Evolutionary conservation across 2,329 filamentous ascomycete genomes (phyloP).

Genomic region (Colletotrichum sp.): DNA sequence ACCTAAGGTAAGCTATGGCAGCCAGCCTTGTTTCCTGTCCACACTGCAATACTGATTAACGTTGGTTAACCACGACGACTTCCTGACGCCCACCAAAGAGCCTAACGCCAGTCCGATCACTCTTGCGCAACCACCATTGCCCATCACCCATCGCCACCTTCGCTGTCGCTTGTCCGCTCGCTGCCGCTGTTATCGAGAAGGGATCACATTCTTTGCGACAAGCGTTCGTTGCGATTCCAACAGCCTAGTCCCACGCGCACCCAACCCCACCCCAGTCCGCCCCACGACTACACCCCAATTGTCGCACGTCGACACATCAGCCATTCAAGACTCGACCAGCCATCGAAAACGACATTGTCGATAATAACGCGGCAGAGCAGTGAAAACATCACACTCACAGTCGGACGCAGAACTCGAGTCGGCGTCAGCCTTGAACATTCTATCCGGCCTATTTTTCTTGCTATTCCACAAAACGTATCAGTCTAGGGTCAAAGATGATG

Average conservation of each 20-base stretch:
- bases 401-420: background rate
- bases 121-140: background rate
- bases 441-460: background rate
- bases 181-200: background rate
- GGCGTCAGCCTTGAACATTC: background rate
- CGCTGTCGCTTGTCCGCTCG: background rate
- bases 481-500: constrained; percentile 55
- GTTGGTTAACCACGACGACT: background rate
- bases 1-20: background rate
- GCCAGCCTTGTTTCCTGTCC: background rate
- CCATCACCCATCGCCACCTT: background rate
- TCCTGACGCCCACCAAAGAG: background rate
- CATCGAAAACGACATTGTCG: background rate
- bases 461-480: background rate
- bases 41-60: background rate
- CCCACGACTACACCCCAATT: background rate
- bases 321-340: background rate
- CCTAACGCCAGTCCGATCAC: background rate
- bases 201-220: background rate
- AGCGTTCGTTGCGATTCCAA: background rate
- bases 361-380: background rate
- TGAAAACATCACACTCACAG: background rate
- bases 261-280: background rate
- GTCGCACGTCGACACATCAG: background rate
- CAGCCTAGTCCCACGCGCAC: background rate